Evolutionary conservation across 2,329 filamentous ascomycete genomes (phyloP), one percentile per base, ranked within the genome.

Genomic region (Fusarium concolor): DNA sequence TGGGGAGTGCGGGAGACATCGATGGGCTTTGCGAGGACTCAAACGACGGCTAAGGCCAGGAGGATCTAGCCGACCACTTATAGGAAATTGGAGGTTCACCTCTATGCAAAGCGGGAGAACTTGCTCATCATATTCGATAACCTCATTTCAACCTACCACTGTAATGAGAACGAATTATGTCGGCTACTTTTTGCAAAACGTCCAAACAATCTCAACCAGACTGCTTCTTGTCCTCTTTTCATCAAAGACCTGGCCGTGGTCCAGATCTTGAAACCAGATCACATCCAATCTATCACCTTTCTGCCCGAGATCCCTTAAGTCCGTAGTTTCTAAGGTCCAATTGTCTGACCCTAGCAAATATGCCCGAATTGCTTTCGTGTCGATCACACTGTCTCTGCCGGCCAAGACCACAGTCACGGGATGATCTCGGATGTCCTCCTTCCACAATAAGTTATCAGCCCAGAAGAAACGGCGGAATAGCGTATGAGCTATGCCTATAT

Each of bases 361-460:
- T 42, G 78, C 78, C 1, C 84, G 82, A 4, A 89, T 83, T 4
- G 81, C 79, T 43, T 82, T 77, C 0, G 86, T 84, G 67, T 88
- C 80, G 2, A 88, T 82, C 51, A 89, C 86, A 15, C 87, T 69
- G 75, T 89, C 87, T 54, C 79, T 76, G 2, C 82, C 82, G 18
- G 81, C 80, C 20, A 89, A 73, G 39, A 79, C 80, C 4, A 87
- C 84, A 2, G 85, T 85, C 11, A 85, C 78, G 18, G 77, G 76
- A 41, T 56, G 70, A 17, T 76, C 74, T 31, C 75, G 69, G 10
- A 89, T 72, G 56, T 87, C 84, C 38, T 88, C 82, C 70, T 85
- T 86, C 87, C 87, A 90, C 9, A 90, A 74, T 2, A 88, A 80
- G 70, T 87, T 89, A 62, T 89, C 82, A 20, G 79, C 80, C 87